phyloP scores from a whole-genome alignment of 164 flowering plant species.

The Magnolia sinica region DNA sequence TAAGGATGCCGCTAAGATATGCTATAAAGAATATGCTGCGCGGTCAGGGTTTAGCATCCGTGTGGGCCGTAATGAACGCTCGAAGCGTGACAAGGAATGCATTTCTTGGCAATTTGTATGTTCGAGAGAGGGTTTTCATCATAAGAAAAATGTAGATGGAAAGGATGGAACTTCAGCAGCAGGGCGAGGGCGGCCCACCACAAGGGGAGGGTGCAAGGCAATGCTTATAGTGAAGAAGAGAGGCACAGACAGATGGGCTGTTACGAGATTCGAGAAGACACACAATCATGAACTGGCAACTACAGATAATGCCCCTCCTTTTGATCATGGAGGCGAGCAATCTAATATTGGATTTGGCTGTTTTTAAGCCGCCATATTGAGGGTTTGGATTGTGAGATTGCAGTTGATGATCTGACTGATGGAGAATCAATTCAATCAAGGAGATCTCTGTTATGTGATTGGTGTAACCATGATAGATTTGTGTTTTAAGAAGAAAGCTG shows the following conservation, averaged over 20 bases:
- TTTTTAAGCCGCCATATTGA: not conserved
- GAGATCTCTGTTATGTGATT: not conserved
- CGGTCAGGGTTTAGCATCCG: conserved; percentile 10
- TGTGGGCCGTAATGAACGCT: conserved; percentile 3
- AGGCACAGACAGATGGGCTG: not conserved
- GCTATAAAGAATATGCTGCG: conserved; percentile 8
- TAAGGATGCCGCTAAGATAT: conserved; percentile 6
- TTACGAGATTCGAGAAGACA: not conserved
- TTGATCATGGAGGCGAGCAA: not conserved
- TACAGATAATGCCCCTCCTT: not conserved
- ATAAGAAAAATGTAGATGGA: not conserved
- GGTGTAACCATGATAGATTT: not conserved
- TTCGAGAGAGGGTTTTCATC: conserved; percentile 10
- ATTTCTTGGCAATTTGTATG: conserved; percentile 7
- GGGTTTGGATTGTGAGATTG: not conserved
- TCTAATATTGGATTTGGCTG: not conserved
- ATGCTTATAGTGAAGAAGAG: conserved; percentile 1
- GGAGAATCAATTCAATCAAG: not conserved
- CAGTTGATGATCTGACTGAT: not conserved
- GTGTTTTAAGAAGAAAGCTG: not conserved
- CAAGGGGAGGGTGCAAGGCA: conserved; percentile 13
- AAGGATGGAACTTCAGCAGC: not conserved
- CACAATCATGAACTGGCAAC: not conserved
- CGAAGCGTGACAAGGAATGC: not conserved
- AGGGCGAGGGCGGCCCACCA: not conserved